A percentile compares a stretch with the other conserved stretches of the same genome.
phyloP scores from a whole-genome alignment of 2,329 filamentous ascomycete genomes.

The Talaromyces pinophilus region DNA sequence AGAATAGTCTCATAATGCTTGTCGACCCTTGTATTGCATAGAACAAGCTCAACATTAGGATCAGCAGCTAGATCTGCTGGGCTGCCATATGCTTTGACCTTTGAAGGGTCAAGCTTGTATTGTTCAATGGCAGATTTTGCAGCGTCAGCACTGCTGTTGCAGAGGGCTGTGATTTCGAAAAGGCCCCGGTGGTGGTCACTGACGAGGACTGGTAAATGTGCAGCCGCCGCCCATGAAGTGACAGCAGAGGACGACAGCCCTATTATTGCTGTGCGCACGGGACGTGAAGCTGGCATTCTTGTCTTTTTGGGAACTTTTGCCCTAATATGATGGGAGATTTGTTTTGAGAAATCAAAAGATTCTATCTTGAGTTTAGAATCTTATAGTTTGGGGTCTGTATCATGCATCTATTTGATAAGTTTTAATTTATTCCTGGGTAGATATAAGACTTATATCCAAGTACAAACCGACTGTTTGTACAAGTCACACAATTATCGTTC shows the following conservation, averaged over 20 bases:
- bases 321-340: background rate
- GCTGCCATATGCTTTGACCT: constrained; percentile 5
- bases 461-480: too few relatives aligned
- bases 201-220: constrained; percentile 11
- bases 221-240: constrained; percentile 13
- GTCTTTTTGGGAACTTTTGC: background rate
- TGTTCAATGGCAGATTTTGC: constrained; percentile 1
- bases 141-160: constrained; percentile 4
- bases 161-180: constrained; percentile 12
- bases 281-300: background rate
- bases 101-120: background rate
- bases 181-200: background rate
- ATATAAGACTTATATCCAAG: background rate
- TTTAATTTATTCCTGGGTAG: background rate
- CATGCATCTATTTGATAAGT: background rate
- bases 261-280: constrained; percentile 10
- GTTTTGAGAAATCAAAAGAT: background rate
- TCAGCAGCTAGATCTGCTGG: constrained; percentile 6
- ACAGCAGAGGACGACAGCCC: constrained; percentile 11
- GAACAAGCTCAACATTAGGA: constrained; percentile 3
- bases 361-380: too few relatives aligned
- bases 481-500: background rate
- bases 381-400: background rate
- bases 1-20: constrained; percentile 13
- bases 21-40: constrained; percentile 14